Evolutionary conservation across 139 green algal species (phyloP).

Genomic region (Closterium sp.): DNA sequence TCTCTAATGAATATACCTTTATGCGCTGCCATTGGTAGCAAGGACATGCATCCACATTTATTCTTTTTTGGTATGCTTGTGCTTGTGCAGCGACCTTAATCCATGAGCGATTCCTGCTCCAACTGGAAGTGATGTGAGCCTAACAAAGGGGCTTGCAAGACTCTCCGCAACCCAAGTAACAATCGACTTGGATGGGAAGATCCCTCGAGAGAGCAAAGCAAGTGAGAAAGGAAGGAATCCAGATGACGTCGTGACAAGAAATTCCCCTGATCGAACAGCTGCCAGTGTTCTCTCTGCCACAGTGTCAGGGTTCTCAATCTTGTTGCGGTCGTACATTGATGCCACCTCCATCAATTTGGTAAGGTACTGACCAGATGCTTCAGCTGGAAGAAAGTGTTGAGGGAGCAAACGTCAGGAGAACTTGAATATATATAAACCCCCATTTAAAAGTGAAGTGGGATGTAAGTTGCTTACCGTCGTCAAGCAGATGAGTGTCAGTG

Average conservation of each 20-base stretch:
- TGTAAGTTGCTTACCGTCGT: background rate
- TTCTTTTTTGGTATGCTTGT: background rate
- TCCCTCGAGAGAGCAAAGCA: background rate
- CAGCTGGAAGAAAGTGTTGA: background rate
- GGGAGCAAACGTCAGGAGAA: background rate
- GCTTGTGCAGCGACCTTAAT: background rate
- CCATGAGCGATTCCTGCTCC: background rate
- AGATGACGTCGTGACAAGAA: background rate
- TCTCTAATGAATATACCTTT: too few species aligned
- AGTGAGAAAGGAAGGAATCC: background rate
- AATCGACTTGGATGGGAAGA: background rate
- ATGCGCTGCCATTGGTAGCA: too few species aligned
- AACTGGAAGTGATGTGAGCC: background rate
- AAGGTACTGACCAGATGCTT: background rate
- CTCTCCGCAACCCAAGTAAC: background rate
- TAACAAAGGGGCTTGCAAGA: background rate
- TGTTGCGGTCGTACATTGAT: constrained; percentile 7
- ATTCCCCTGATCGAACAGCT: background rate
- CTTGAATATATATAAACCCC: too few species aligned
- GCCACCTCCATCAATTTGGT: background rate
- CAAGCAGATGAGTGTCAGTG: constrained; percentile 42
- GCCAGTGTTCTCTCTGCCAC: background rate
- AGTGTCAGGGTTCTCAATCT: background rate
- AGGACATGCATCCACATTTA: background rate
- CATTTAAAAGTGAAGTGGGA: background rate